Conservation (phyloP, 768 basidiomycete species). For the Boletus huronensis region DNA sequence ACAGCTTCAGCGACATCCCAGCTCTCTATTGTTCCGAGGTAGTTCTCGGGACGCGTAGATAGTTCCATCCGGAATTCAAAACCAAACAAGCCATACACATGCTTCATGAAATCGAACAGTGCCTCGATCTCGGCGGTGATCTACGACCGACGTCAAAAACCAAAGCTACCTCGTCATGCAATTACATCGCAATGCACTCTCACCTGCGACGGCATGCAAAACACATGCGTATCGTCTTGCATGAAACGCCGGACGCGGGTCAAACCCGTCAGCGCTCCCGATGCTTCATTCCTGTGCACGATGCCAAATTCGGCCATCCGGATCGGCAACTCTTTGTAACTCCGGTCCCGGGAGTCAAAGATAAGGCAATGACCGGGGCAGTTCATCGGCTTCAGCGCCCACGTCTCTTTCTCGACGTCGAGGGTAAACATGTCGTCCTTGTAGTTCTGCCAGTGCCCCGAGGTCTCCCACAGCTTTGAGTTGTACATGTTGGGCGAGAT, state of each 20-base stretch:
- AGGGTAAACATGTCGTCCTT: constrained; percentile 97
- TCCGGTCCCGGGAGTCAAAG: constrained; percentile 90
- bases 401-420: constrained; percentile 93
- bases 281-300: constrained; percentile 94
- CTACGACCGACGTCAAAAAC: constrained; percentile 35
- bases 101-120: constrained; percentile 93
- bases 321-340: constrained; percentile 93
- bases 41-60: constrained; percentile 95
- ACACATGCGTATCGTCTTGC: constrained; percentile 98
- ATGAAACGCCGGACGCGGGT: constrained; percentile 93
- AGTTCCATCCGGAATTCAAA: constrained; percentile 93
- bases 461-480: constrained; percentile 95
- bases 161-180: too few species aligned
- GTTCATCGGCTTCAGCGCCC: constrained; percentile 98
- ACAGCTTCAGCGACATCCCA: constrained; percentile 90
- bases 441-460: constrained; percentile 98
- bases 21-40: constrained; percentile 81
- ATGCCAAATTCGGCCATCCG: constrained; percentile 99
- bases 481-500: constrained; percentile 98
- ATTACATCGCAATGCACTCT: constrained; percentile 6
- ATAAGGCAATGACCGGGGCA: constrained; percentile 97
- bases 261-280: constrained; percentile 88
- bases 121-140: constrained; percentile 82
- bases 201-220: constrained; percentile 93
- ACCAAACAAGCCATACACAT: constrained; percentile 90